A percentile compares a stretch with the other conserved stretches of the same genome.
phyloP scores from a whole-genome alignment of 257 asterid species.

The Plantago ovata region DNA sequence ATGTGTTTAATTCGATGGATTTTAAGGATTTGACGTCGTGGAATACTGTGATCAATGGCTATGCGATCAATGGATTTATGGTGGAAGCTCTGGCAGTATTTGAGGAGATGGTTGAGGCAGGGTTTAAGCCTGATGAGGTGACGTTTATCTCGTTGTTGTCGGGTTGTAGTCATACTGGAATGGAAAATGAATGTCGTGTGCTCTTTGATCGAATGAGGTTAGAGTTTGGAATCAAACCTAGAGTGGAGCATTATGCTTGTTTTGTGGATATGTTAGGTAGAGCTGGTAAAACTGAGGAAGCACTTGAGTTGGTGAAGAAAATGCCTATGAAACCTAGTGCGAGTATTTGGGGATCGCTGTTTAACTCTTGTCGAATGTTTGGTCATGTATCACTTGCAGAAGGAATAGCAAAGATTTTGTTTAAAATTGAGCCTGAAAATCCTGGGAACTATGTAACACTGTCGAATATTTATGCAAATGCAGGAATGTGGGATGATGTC shows the following conservation, averaged over 20 bases:
- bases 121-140: slow-evolving; percentile 52
- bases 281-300: slow-evolving; percentile 70
- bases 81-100: slow-evolving; percentile 52
- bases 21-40: slow-evolving; percentile 55
- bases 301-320: slow-evolving; percentile 47
- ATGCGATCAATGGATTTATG: slow-evolving; percentile 71
- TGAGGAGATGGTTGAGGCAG: slow-evolving; percentile 58
- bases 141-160: slow-evolving; percentile 60
- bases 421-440: slow-evolving; percentile 50
- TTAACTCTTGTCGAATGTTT: slow-evolving; percentile 67
- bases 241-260: slow-evolving; percentile 59
- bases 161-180: slow-evolving; percentile 78
- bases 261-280: slow-evolving; percentile 87
- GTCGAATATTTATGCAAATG: slow-evolving; percentile 66
- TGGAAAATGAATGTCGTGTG: slow-evolving; percentile 66
- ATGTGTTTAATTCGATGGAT: slow-evolving; percentile 42
- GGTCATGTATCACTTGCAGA: slow-evolving; percentile 56
- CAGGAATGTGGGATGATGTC: slow-evolving; percentile 76
- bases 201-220: slow-evolving; percentile 62
- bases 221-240: slow-evolving; percentile 62
- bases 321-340: slow-evolving; percentile 58
- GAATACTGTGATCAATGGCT: slow-evolving; percentile 70
- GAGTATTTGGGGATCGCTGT: slow-evolving; percentile 68
- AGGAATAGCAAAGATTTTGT: slow-evolving; percentile 49
- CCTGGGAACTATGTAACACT: slow-evolving; percentile 56